phyloP scores from a whole-genome alignment of 75 land plant genomes.

The Selaginella tamariscina region DNA sequence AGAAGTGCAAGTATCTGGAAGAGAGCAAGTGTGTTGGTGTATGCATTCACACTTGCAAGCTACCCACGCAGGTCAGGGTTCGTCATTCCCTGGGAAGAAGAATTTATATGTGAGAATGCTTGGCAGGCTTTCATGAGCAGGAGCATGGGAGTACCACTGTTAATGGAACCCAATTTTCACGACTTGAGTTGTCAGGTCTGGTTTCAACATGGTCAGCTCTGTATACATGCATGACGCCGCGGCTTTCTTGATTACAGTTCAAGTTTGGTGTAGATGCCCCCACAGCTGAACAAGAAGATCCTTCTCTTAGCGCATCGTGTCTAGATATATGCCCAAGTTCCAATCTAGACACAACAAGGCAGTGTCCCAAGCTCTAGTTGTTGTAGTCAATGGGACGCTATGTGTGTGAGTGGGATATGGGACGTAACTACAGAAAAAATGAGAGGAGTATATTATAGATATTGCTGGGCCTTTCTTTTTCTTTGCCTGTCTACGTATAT shows the following conservation, averaged over 20 bases:
- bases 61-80: constrained; percentile 78
- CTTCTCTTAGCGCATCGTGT: constrained; percentile 48
- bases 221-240: not conserved
- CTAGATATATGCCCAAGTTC: constrained; percentile 63
- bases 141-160: constrained; percentile 73
- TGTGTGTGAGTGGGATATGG: too few species aligned
- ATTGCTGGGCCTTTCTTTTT: too few species aligned
- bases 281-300: constrained; percentile 38
- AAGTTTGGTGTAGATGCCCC: constrained; percentile 65
- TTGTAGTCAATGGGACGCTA: too few species aligned
- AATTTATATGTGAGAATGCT: not conserved
- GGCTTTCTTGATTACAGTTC: constrained; percentile 35
- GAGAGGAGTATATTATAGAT: too few species aligned
- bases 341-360: constrained; percentile 9
- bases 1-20: constrained; percentile 84
- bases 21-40: constrained; percentile 84
- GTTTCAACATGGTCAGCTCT: not conserved
- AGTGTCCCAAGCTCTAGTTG: constrained; percentile 30
- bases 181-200: constrained; percentile 92
- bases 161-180: constrained; percentile 84
- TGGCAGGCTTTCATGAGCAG: constrained; percentile 70
- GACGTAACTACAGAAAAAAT: too few species aligned
- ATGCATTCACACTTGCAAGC: constrained; percentile 85
- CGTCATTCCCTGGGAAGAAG: not conserved
- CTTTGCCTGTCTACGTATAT: too few species aligned